A percentile compares a stretch with the other conserved stretches of the same genome.
Evolutionary conservation across 139 green algal genomes (phyloP).

Genomic region (Choricystis sp.): DNA sequence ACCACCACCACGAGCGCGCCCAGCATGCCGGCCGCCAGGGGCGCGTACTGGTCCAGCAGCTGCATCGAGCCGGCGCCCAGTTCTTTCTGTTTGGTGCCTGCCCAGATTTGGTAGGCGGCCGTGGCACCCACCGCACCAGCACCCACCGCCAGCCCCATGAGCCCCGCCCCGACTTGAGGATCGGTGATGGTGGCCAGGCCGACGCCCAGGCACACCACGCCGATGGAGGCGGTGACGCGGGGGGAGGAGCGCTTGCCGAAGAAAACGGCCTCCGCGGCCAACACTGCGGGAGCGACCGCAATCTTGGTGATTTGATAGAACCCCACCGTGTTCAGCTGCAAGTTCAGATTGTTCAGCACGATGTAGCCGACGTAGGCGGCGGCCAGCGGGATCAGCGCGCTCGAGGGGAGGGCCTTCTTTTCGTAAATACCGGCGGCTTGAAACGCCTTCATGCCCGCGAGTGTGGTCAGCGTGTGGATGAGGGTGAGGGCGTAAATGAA

Average conservation of each 20-base stretch:
- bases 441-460: conserved; percentile 32
- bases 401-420: conserved; percentile 27
- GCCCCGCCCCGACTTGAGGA: conserved; percentile 31
- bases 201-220: conserved; percentile 60
- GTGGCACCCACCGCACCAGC: conserved; percentile 44
- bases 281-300: conserved; percentile 65
- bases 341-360: conserved; percentile 66
- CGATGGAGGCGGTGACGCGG: conserved; percentile 35
- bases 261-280: conserved; percentile 47
- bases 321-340: conserved; percentile 75
- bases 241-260: conserved; percentile 29
- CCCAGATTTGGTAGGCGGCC: conserved; percentile 70
- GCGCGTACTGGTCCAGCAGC: conserved; percentile 67
- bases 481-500: conserved; percentile 68
- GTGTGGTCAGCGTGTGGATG: conserved; percentile 65
- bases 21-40: conserved; percentile 42
- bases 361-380: conserved; percentile 75
- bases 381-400: conserved; percentile 42
- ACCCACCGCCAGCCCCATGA: conserved; percentile 41
- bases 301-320: conserved; percentile 88
- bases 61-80: conserved; percentile 56
- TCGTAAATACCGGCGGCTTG: conserved; percentile 30
- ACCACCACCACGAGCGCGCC: conserved; percentile 44
- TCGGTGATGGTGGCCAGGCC: conserved; percentile 62
- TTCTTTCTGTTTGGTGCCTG: conserved; percentile 70